These are phyloP conservation scores for Penicillium crystallinum DNA, from an alignment of 495 filamentous ascomycete genomes.

Conservation along the genomic window DNA sequence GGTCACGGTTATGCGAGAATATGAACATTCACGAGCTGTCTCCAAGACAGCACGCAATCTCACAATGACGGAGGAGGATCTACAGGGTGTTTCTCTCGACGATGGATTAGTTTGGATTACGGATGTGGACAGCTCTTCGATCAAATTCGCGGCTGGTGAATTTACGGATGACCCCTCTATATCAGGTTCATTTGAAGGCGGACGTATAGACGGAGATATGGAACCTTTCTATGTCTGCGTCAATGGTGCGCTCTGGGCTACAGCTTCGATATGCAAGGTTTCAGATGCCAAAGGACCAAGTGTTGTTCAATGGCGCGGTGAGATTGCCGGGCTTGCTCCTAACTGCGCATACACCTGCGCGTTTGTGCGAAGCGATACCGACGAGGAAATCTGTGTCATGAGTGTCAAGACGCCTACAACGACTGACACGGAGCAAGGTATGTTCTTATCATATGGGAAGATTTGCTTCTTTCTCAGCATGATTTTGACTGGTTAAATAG, in stretches of 20 bases:
- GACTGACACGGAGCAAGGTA: slow-evolving; percentile 61
- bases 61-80: slow-evolving; percentile 75
- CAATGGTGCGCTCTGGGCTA: slow-evolving; percentile 85
- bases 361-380: slow-evolving; percentile 70
- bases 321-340: slow-evolving; percentile 84
- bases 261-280: slow-evolving; percentile 61
- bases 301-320: slow-evolving; percentile 61
- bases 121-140: slow-evolving; percentile 72
- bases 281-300: slow-evolving; percentile 48
- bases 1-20: slow-evolving; percentile 88
- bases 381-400: slow-evolving; percentile 67
- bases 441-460: slow-evolving; percentile 6
- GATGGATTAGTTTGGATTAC: slow-evolving; percentile 83
- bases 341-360: slow-evolving; percentile 81
- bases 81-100: slow-evolving; percentile 75
- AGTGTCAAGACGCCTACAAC: slow-evolving; percentile 75
- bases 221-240: slow-evolving; percentile 86
- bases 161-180: slow-evolving; percentile 45
- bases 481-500: slow-evolving; percentile 10
- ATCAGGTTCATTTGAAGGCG: slow-evolving; percentile 30
- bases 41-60: slow-evolving; percentile 61
- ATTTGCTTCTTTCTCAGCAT: not conserved
- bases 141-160: slow-evolving; percentile 74
- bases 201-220: slow-evolving; percentile 39
- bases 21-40: slow-evolving; percentile 75